These are phyloP conservation scores for Sordariomycetes sp. DNA, from an alignment of 2,329 filamentous ascomycete genomes.

Conservation along the genomic window DNA sequence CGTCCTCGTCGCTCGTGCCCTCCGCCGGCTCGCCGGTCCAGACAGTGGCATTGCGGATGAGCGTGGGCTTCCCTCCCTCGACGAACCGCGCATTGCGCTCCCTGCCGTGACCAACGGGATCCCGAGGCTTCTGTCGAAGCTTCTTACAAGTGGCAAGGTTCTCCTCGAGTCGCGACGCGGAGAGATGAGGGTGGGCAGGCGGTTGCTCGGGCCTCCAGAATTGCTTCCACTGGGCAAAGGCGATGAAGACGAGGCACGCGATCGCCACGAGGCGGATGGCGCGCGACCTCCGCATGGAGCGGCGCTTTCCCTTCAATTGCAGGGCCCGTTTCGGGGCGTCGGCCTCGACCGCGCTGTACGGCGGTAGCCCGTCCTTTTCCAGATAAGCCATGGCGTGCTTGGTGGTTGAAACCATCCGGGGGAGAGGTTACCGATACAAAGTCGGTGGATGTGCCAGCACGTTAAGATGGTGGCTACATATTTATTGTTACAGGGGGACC, in stretches of 20 bases:
- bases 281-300: constrained; percentile 28
- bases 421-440: background rate
- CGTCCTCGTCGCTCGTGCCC: constrained; percentile 41
- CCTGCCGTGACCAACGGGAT: constrained; percentile 44
- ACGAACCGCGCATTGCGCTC: constrained; percentile 50
- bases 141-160: constrained; percentile 45
- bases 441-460: background rate
- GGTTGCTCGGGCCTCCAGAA: constrained; percentile 10
- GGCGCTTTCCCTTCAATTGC: constrained; percentile 11
- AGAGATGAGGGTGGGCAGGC: constrained; percentile 22
- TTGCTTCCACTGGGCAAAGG: constrained; percentile 37
- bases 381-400: background rate
- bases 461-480: background rate
- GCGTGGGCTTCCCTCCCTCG: constrained; percentile 44
- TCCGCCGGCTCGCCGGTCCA: constrained; percentile 52
- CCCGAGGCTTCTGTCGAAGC: constrained; percentile 41
- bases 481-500: background rate
- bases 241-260: constrained; percentile 38
- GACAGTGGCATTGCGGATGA: constrained; percentile 56
- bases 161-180: constrained; percentile 37
- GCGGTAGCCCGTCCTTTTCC: background rate
- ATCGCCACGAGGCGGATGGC: constrained; percentile 30
- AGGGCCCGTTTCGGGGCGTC: background rate
- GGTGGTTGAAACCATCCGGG: background rate
- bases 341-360: background rate